Evolutionary conservation across 2,329 filamentous ascomycete species (phyloP).

Genomic region (Gaeumannomyces tritici): DNA sequence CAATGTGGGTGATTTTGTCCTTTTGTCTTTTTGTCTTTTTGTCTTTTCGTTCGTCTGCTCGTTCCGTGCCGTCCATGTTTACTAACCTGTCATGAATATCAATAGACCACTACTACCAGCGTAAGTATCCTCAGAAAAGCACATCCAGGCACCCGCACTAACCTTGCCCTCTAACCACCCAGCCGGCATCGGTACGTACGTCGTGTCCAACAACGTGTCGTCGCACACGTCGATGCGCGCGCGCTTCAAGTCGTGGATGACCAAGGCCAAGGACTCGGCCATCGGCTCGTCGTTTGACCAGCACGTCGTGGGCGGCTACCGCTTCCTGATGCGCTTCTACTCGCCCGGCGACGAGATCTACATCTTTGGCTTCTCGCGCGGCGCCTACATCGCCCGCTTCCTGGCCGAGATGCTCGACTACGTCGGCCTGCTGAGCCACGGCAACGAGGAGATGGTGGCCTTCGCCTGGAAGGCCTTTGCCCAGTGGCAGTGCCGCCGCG

Average conservation of each 20-base stretch:
- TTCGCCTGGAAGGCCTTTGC: slow-evolving; percentile 80
- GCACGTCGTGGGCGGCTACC: slow-evolving; percentile 76
- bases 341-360: slow-evolving; percentile 55
- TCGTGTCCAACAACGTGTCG: slow-evolving; percentile 45
- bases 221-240: slow-evolving; percentile 46
- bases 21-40: too few relatives aligned
- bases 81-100: neutral
- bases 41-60: too few relatives aligned
- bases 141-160: neutral
- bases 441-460: slow-evolving; percentile 75
- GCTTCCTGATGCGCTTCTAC: slow-evolving; percentile 69
- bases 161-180: neutral
- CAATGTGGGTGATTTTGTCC: slow-evolving; percentile 36
- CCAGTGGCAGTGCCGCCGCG: slow-evolving; percentile 56
- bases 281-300: slow-evolving; percentile 72
- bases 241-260: slow-evolving; percentile 55
- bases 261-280: slow-evolving; percentile 69
- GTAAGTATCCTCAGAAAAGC: slow-evolving; percentile 25
- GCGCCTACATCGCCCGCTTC: slow-evolving; percentile 65
- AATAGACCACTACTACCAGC: slow-evolving; percentile 51
- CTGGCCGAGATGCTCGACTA: slow-evolving; percentile 79
- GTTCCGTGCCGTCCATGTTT: neutral
- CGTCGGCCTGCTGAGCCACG: slow-evolving; percentile 67
- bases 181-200: slow-evolving; percentile 66
- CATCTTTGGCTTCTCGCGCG: slow-evolving; percentile 66